Base-by-base conservation (phyloP, 148 eudicot species). In the Nepenthes mirabilis region DNA sequence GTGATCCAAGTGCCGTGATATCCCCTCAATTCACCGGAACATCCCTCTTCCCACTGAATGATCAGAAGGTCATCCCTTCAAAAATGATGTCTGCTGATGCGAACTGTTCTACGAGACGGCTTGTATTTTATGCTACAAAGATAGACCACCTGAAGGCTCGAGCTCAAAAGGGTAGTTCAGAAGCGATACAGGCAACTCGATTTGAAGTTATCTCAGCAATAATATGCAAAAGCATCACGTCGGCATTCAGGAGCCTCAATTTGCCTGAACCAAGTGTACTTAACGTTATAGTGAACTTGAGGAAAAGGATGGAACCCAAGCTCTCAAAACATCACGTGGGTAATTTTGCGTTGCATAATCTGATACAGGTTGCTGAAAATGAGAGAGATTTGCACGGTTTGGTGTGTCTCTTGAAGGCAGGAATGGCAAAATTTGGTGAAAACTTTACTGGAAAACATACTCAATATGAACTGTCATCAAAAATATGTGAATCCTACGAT, bases 191-290 rank as follows among this genome's bases (percentile, higher is more conserved):
- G 37, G 33, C 33, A 35, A 76, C 80, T 53, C 70, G 73, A 57
- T 73, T 76, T 34, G 80, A 76, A 64, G 76, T 58, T 10, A 76
- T 76, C 37, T 68, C 80, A 6, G 72, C 80, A 2, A 73, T 76
- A 34, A 36, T 76, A 2, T 72, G 75, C 72, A 71, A 62, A 51
- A 49, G 45, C n/a, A 56, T 56, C 47, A 34, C 23, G 23, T 23
- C 45, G 1, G 36, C 2, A 9, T 11, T 9, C 13, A 13, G 12
- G 36, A 43, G 11, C 57, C 56, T 2, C 33, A 67, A 68, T 55
- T 71, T 75, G 79, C 68, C 79, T 43, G 75, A 75, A 54, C 68
- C 79, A 3, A 63, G 71, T 23, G 61, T 23, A 23, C 23, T 23
- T 23, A 23, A 23, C 23, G 23, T 23, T 23, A 23, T 23, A 23